Evolutionary conservation across 768 basidiomycete species (phyloP).

Genomic region (Lentinula detonsa): DNA sequence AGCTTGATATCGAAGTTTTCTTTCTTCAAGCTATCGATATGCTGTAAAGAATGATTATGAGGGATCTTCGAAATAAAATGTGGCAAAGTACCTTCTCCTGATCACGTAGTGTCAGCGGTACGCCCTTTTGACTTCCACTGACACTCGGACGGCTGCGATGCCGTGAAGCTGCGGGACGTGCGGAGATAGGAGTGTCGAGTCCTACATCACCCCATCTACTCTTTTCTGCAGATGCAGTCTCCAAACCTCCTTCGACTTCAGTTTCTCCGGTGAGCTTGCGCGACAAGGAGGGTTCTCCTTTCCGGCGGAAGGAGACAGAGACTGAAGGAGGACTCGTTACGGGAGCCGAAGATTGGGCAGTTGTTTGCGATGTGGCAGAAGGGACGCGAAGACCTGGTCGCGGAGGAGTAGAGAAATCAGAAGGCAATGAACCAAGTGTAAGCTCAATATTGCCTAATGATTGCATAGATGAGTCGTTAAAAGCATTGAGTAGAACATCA

Average conservation of each 20-base stretch:
- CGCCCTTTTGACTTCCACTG: conserved; percentile 33
- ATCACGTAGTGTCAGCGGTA: conserved; percentile 78
- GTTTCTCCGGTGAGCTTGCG: conserved; percentile 30
- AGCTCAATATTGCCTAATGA: conserved; percentile 51
- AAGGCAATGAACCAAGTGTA: conserved; percentile 52
- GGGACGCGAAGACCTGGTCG: conserved; percentile 34
- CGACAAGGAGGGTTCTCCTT: conserved; percentile 31
- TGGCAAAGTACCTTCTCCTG: conserved; percentile 79
- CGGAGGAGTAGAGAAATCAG: conserved; percentile 48
- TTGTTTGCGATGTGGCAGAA: conserved; percentile 45
- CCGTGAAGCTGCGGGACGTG: conserved; percentile 24
- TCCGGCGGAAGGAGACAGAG: conserved; percentile 24
- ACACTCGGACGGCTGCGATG: conserved; percentile 32
- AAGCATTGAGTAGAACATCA: conserved; percentile 1
- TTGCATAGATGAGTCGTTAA: conserved; percentile 33
- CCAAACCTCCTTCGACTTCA: conserved; percentile 36
- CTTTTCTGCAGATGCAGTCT: conserved; percentile 47
- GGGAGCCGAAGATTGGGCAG: conserved; percentile 45
- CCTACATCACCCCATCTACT: conserved; percentile 37
- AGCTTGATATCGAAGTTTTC: conserved; percentile 97
- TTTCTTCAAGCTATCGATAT: conserved; percentile 92
- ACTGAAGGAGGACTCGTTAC: conserved; percentile 47
- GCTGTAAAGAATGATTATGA: conserved; percentile 38
- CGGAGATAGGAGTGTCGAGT: conserved; percentile 43
- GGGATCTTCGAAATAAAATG: neutral